phyloP scores from a whole-genome alignment of 2,329 filamentous ascomycete genomes.

The Rosellinia necatrix region DNA sequence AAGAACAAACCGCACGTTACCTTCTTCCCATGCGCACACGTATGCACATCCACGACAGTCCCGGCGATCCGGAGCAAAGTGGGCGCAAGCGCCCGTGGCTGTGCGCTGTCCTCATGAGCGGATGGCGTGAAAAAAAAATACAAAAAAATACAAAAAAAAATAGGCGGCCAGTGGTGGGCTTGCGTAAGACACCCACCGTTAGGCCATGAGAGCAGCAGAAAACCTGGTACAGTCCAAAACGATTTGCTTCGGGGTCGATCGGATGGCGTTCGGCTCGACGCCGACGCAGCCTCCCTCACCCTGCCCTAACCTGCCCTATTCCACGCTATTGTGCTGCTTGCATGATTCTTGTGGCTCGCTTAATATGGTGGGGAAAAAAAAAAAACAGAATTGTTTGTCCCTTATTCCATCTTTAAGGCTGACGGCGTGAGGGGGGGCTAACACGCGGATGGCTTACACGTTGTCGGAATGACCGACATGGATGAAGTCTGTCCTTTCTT shows the following conservation, averaged over 20 bases:
- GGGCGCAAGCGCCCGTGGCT: slow-evolving; percentile 12
- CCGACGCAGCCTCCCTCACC: slow-evolving; percentile 7
- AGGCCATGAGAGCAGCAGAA: neutral
- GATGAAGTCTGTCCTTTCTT: neutral
- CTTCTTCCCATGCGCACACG: neutral
- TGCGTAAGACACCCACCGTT: slow-evolving; percentile 14
- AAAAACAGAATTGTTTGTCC: neutral
- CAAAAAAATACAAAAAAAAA: no score
- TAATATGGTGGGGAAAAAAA: no score
- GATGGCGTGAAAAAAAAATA: no score
- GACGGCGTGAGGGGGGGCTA: neutral
- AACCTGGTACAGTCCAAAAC: neutral
- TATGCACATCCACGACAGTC: neutral
- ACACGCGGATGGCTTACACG: neutral
- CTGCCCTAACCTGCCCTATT: neutral
- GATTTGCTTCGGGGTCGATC: slow-evolving; percentile 4
- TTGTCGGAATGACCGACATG: slow-evolving; percentile 13
- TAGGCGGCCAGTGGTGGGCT: slow-evolving; percentile 1
- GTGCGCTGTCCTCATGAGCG: slow-evolving; percentile 5
- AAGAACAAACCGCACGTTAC: no score
- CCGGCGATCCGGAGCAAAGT: slow-evolving; percentile 1
- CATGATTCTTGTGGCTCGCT: slow-evolving; percentile 2
- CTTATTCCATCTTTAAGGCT: neutral
- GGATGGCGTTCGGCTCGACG: slow-evolving; percentile 11
- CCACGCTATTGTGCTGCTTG: slow-evolving; percentile 3